Evolutionary conservation across 2,329 filamentous ascomycete species (phyloP), one percentile per base, ranked within the genome.

Genomic region (Tolypocladium tundrense): DNA sequence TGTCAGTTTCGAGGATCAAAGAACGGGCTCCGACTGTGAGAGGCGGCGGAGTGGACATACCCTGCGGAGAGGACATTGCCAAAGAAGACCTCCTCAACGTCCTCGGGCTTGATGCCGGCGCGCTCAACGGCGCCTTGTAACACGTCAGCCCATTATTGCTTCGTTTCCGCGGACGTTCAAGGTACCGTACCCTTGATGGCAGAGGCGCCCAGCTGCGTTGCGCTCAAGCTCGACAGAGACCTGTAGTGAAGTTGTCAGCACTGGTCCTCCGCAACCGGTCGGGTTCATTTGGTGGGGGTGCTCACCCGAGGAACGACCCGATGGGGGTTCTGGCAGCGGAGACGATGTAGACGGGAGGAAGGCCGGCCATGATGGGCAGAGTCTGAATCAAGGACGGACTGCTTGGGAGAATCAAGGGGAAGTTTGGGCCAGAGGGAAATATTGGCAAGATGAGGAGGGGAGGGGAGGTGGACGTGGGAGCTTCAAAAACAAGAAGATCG

Each of bases 51-150:
- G 55, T 48, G 53, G 55, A 69, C 81, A 67, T 82, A 96, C 92
- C 93, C 92, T 73, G 93, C 94, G 60, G 92, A 96, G 68, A 99
- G 84, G 65, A 99, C 94, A 80, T 99, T 99, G 75, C 94, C 94
- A 71, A 97, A 95, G 81, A 94, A 95, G 71, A 99, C 91, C 75
- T 99, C 94, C 72, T 99, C 86, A 59, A 99, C 90, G 72, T 96
- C 85, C 68, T 91, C 85, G 57, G 91, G 82, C 78, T 95, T 92
- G 77, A 99, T 85, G 58, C 94, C 87, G 53, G 88, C 90, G 69
- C 91, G 88, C 77, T 91, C 88, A 65, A 99, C 84, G 61, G 93
- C 93, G 68, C 81, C 84, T 87, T 58, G 33, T 27, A 54, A 40
- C 27, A 50, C 50, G 59, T 63, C 57, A 64, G 62, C 39, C 58